Percentiles rank a stretch among this genome's conserved stretches.
These are phyloP conservation scores for Pseudognaphalium luteoalbum DNA, from an alignment of 129 eudicot genomes.

Conservation along the genomic window DNA sequence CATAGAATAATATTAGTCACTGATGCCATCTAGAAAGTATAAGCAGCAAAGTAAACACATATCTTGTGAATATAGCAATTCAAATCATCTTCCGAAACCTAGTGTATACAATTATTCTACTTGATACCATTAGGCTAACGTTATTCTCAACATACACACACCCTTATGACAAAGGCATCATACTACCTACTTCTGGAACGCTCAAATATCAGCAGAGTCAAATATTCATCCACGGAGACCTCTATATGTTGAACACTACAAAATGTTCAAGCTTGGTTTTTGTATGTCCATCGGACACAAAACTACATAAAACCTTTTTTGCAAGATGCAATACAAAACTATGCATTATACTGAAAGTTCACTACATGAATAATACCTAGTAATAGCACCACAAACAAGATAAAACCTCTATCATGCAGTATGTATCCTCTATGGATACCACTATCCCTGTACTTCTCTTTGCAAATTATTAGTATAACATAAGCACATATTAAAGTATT, in stretches of 20 bases:
- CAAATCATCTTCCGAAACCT: no score
- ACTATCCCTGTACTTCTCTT: neutral
- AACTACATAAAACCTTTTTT: no score
- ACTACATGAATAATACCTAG: neutral
- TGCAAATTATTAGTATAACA: neutral
- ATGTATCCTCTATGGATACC: neutral
- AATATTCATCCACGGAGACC: neutral
- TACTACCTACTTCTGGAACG: neutral
- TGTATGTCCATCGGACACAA: neutral
- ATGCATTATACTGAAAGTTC: neutral
- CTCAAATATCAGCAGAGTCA: neutral
- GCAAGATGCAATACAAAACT: no score
- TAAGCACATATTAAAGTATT: neutral
- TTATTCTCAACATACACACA: no score
- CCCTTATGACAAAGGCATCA: no score
- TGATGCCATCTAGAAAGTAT: no score
- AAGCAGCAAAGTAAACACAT: no score
- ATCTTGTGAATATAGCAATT: no score
- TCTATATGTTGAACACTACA: neutral
- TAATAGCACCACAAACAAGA: neutral
- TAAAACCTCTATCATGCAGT: neutral
- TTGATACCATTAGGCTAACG: no score
- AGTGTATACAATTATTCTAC: no score
- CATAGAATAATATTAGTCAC: no score
- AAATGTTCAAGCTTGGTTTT: neutral